These are phyloP conservation scores for Penicillium cataractarum DNA, from an alignment of 495 filamentous ascomycete genomes.

Conservation along the genomic window DNA sequence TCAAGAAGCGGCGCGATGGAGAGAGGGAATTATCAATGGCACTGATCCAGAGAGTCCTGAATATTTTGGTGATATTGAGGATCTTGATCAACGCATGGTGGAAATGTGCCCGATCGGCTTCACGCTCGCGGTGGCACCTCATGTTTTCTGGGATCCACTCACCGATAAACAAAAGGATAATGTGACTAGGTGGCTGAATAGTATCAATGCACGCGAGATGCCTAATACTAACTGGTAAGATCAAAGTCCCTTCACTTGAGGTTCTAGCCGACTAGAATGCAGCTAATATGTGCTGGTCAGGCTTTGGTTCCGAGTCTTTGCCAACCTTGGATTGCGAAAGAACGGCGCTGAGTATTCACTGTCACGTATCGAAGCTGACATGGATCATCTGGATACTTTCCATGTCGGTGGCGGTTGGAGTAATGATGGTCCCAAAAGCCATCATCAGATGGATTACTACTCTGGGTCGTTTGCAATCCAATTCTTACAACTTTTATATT, in stretches of 20 bases:
- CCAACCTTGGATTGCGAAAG: slow-evolving; percentile 73
- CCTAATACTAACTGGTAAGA: slow-evolving; percentile 61
- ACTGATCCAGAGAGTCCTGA: slow-evolving; percentile 67
- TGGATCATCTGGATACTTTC: slow-evolving; percentile 77
- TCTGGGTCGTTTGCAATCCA: slow-evolving; percentile 81
- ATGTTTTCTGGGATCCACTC: slow-evolving; percentile 66
- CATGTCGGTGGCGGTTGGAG: slow-evolving; percentile 77
- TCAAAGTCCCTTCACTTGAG: background rate
- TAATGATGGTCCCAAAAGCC: slow-evolving; percentile 64
- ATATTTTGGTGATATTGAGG: slow-evolving; percentile 74
- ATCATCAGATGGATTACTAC: slow-evolving; percentile 67
- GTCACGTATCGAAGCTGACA: slow-evolving; percentile 68
- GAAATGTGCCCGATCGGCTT: slow-evolving; percentile 78
- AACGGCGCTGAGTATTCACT: slow-evolving; percentile 69
- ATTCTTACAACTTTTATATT: slow-evolving; percentile 74
- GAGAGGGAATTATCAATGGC: slow-evolving; percentile 66
- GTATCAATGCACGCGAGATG: slow-evolving; percentile 75
- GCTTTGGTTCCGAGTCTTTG: slow-evolving; percentile 65
- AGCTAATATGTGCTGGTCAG: background rate
- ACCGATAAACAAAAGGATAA: slow-evolving; percentile 58
- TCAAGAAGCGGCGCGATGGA: slow-evolving; percentile 62
- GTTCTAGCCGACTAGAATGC: background rate
- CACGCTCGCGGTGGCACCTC: slow-evolving; percentile 7
- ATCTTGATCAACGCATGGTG: slow-evolving; percentile 75
- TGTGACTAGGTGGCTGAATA: slow-evolving; percentile 68